Percentiles rank a stretch among this genome's conserved stretches.
phyloP scores from a whole-genome alignment of 2,329 filamentous ascomycete genomes.

The Arthroderma uncinatum region DNA sequence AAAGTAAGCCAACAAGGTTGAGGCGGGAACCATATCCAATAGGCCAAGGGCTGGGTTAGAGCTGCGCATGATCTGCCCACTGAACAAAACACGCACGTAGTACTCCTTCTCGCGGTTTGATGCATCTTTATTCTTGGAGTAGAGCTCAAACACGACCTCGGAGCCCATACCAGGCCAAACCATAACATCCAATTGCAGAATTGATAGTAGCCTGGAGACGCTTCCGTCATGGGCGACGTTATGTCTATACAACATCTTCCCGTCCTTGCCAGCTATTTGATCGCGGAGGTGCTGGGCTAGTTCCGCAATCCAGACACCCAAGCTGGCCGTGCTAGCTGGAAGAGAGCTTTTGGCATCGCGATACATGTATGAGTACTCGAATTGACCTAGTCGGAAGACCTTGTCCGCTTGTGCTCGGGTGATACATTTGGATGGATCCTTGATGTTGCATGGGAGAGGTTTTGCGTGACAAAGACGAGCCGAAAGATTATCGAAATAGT shows the following conservation, averaged over 20 bases:
- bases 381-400: slow-evolving; percentile 66
- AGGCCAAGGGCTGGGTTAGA: slow-evolving; percentile 56
- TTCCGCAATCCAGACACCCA: slow-evolving; percentile 65
- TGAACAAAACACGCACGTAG: slow-evolving; percentile 59
- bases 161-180: slow-evolving; percentile 76
- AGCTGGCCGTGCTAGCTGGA: slow-evolving; percentile 48
- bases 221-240: slow-evolving; percentile 75
- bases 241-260: slow-evolving; percentile 50
- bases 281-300: slow-evolving; percentile 54
- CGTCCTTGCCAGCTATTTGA: slow-evolving; percentile 34
- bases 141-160: slow-evolving; percentile 68
- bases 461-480: slow-evolving; percentile 65
- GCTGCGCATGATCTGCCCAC: slow-evolving; percentile 54
- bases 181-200: slow-evolving; percentile 64
- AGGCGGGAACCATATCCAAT: slow-evolving; percentile 60
- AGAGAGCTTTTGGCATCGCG: slow-evolving; percentile 55
- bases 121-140: slow-evolving; percentile 34
- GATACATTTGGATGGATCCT: slow-evolving; percentile 45
- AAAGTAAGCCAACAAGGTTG: slow-evolving; percentile 56
- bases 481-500: slow-evolving; percentile 77
- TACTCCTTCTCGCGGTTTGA: slow-evolving; percentile 22
- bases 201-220: slow-evolving; percentile 53
- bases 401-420: slow-evolving; percentile 51
- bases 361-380: slow-evolving; percentile 71
- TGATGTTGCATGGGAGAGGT: slow-evolving; percentile 56